Base-by-base conservation (phyloP, 2,329 filamentous ascomycete species). In the Ophiostoma montium region DNA sequence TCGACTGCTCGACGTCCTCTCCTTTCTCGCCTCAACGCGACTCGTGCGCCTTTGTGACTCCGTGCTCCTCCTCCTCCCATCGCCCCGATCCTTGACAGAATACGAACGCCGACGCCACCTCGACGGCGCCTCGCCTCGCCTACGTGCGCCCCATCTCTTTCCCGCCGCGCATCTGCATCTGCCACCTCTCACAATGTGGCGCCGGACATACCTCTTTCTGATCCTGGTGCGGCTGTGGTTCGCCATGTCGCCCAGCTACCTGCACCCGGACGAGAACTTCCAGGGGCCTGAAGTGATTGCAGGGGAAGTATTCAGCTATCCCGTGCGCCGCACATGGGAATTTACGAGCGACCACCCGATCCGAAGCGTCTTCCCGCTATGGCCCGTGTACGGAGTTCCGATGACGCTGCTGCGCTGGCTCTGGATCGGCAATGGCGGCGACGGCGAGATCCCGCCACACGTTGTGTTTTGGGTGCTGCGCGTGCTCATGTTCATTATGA, bases 261-360 rank as follows among this genome's bases (percentile, higher is more conserved):
- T 98, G 43, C 92, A 98, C 65, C 92, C 92, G 5, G 92, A 98
- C 69, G 92, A 98, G 74, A 92, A 96, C 71, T 98, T 98, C 61
- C 92, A 98, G 69, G 92, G 92, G 33, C 92, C 92, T 15, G 92
- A 98, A 70, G 83, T 96, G 56, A 92, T 96, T 61, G 89, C 90
- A 61, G 90, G 89, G 60, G 82, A 90, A 64, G 86, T 95, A 59
- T 95, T 95, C 63, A 83, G 80, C 62, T 96, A 94, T 64, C 89
- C 89, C 7, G 84, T 90, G 56, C 84, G 84, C 58, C 74, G 82
- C 59, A 95, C 92, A 35, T 98, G 92, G 92, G 92, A 98, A 66
- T 98, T 96, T 63, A 95, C 88, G 42, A 84, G 81, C 61, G 78
- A 83, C 39, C 70, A 84, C 56, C 92, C 92, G 50, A 88, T 98